Evolutionary conservation across 2,329 filamentous ascomycete genomes (phyloP), one percentile per base, ranked within the genome.

Genomic region (Apiospora kogelbergensis): DNA sequence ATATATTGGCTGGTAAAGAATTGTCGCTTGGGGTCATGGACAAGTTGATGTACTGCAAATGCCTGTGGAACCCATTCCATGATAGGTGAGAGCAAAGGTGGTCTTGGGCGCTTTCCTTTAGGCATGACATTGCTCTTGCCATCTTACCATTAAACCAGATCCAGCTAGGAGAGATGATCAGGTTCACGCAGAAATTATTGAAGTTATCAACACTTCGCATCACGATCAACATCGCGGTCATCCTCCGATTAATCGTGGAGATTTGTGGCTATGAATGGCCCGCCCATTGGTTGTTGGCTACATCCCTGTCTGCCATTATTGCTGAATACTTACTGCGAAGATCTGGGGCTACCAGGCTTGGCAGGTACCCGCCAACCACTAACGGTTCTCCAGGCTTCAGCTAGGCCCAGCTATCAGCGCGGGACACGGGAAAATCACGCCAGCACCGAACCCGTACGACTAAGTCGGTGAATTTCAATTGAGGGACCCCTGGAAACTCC

Each of bases 331-430:
- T 1, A 24, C 13, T 6, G 17, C 13, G 15, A 57, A 33, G 48
- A 57, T 57, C 48, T 57, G 48, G 48, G n/a, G 48, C 48, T 57
- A 57, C 48, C 26, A 17, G 48, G 26, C 48, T 57, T 57, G 48
- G 26, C 48, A 57, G 48, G 48, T 15, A 57, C 48, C 48, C 48
- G 48, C 24, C 30, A 57, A 57, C 48, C 48, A 53, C 24, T 30
- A 53, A 53, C 46, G 6, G 15, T 57, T 15, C 40, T 42, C 40
- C 40, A 42, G 11, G 40, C 40, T 42, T 15, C 13, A 42, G 40
- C 40, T 15, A 42, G 3, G 3, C 7, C 48, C 48, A 57, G 48
- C 48, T 24, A 17, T 13, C 26, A 26, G 17, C 40, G 17, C 40
- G 24, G 26, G n/a, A 57, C 24, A 57, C 48, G 11, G 13, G 11